Evolutionary conservation across 176 grass and related monocot genomes (phyloP).

Genomic region (Secale cereale): DNA sequence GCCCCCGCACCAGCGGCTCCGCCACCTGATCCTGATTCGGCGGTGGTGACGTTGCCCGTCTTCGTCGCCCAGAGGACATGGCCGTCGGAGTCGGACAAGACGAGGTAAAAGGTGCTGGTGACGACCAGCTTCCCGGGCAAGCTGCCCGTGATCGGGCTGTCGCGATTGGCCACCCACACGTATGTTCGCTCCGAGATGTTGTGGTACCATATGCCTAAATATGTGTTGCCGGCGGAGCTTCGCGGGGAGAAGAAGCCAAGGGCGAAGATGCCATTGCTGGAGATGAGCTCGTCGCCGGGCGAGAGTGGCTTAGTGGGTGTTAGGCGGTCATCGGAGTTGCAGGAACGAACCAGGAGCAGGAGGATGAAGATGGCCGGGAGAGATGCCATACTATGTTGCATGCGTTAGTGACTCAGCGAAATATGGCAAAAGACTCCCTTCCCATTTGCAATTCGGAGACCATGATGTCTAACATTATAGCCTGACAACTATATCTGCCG

Average conservation of each 20-base stretch:
- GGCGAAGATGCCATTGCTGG: slow-evolving; percentile 24
- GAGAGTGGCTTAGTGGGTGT: slow-evolving; percentile 24
- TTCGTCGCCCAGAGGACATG: background rate
- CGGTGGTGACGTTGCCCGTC: background rate
- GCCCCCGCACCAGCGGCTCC: background rate
- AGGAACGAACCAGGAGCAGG: background rate
- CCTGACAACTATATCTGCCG: too few relatives aligned
- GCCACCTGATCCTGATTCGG: background rate
- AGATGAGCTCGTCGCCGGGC: slow-evolving; percentile 22
- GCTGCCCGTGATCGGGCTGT: slow-evolving; percentile 3
- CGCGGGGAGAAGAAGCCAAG: slow-evolving; percentile 46
- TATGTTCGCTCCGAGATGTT: background rate
- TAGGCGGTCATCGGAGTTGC: slow-evolving; percentile 32
- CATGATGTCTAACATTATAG: too few relatives aligned
- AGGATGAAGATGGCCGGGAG: background rate
- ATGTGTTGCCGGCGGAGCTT: background rate
- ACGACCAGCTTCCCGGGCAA: slow-evolving; percentile 7
- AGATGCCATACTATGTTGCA: too few relatives aligned
- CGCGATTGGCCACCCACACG: slow-evolving; percentile 49
- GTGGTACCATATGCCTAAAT: slow-evolving; percentile 47
- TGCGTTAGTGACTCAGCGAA: too few relatives aligned
- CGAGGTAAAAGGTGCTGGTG: slow-evolving; percentile 18
- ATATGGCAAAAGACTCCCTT: too few relatives aligned
- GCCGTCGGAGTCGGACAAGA: slow-evolving; percentile 18
- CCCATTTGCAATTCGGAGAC: too few relatives aligned